phyloP scores from a whole-genome alignment of 805 yeast genomes.

The Ascoidea tarda region DNA sequence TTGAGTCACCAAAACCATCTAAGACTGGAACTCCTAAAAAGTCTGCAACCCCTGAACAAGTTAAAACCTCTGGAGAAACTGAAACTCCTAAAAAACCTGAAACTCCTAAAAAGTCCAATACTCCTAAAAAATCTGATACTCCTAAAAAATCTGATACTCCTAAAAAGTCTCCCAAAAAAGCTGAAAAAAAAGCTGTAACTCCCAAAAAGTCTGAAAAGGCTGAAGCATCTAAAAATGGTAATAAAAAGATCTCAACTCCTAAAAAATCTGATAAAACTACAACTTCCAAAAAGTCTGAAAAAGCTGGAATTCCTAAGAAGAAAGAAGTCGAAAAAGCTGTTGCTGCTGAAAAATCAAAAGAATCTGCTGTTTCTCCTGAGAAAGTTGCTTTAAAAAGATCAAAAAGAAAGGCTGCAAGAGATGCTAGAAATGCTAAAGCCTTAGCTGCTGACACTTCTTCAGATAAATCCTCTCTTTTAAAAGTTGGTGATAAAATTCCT shows the following conservation, averaged over 20 bases:
- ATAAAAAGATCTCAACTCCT: not conserved
- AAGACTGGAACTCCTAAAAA: too few species aligned
- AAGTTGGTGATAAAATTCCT: conserved; percentile 56
- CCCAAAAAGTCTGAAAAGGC: not conserved
- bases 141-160: not conserved
- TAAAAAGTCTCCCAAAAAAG: too few species aligned
- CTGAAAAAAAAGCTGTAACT: not conserved
- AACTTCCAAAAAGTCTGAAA: not conserved
- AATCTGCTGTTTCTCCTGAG: conserved; percentile 14
- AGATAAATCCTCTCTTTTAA: conserved; percentile 10
- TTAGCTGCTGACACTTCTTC: conserved; percentile 1
- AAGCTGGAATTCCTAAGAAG: not conserved
- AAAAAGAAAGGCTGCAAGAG: conserved; percentile 3
- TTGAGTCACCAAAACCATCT: too few species aligned
- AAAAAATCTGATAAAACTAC: not conserved
- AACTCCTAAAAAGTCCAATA: too few species aligned
- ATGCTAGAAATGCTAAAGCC: conserved; percentile 2
- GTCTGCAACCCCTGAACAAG: too few species aligned
- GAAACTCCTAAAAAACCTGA: too few species aligned
- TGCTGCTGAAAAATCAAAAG: conserved; percentile 5
- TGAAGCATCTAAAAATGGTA: not conserved
- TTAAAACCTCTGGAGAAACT: too few species aligned
- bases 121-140: too few species aligned
- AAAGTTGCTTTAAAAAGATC: conserved; percentile 10
- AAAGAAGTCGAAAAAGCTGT: conserved; percentile 1